These are phyloP conservation scores for Aspergillus spinulosporus DNA, from an alignment of 2,329 filamentous ascomycete species.

Conservation along the genomic window DNA sequence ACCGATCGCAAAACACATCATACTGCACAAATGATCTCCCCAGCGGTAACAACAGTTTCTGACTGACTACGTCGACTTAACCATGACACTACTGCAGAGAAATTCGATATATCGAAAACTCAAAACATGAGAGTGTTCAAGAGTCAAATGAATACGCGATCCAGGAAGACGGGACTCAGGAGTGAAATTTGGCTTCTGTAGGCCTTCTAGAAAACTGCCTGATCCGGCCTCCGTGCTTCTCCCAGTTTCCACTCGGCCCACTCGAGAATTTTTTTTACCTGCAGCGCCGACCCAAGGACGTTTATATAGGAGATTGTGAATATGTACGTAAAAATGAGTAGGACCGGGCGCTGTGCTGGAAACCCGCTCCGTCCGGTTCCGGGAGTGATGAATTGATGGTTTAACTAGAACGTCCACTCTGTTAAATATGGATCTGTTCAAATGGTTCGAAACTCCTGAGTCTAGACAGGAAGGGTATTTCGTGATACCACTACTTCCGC, in stretches of 20 bases:
- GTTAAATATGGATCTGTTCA: neutral
- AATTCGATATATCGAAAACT: neutral
- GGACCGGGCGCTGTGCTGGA: neutral
- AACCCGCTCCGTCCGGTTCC: conserved; percentile 7
- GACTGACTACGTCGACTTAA: neutral
- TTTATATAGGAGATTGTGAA: neutral
- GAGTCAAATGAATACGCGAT: neutral
- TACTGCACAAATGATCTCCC: neutral
- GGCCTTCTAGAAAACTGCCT: conserved; percentile 13
- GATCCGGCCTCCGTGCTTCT: conserved; percentile 3
- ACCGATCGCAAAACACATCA: neutral
- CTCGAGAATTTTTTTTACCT: conserved; percentile 2
- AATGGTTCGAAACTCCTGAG: neutral
- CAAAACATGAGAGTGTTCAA: neutral
- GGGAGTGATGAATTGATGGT: neutral
- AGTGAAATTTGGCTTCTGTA: neutral
- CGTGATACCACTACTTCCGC: neutral
- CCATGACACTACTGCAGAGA: too few relatives aligned
- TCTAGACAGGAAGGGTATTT: neutral
- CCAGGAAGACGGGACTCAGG: neutral
- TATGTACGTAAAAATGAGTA: conserved; percentile 2
- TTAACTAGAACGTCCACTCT: neutral
- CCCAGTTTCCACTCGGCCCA: conserved; percentile 9
- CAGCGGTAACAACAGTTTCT: neutral
- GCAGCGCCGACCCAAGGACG: neutral